Conservation (phyloP, 2,329 filamentous ascomycete species). For the Fusarium sambucinum region DNA sequence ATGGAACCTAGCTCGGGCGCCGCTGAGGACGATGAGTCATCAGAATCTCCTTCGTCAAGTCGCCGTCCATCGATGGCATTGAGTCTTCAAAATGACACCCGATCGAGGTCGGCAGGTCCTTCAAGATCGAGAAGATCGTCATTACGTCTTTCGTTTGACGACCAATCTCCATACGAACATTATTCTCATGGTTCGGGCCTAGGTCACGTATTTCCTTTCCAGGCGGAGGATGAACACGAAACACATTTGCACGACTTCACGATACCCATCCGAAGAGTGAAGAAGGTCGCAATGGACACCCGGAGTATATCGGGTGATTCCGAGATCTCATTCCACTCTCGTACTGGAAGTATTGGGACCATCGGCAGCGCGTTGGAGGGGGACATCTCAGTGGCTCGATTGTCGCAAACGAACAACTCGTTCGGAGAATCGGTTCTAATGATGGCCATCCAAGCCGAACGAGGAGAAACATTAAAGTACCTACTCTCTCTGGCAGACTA, state of each 20-base stretch:
- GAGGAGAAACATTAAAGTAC: slow-evolving; percentile 80
- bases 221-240: slow-evolving; percentile 64
- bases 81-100: slow-evolving; percentile 60
- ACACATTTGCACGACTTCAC: slow-evolving; percentile 47
- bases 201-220: slow-evolving; percentile 92
- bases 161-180: slow-evolving; percentile 56
- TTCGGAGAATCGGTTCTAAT: slow-evolving; percentile 87
- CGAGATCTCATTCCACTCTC: slow-evolving; percentile 83
- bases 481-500: slow-evolving; percentile 81
- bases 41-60: slow-evolving; percentile 56
- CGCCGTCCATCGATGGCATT: slow-evolving; percentile 62
- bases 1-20: slow-evolving; percentile 76
- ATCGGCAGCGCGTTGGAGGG: slow-evolving; percentile 80
- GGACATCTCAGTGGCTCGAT: slow-evolving; percentile 84
- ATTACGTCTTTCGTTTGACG: slow-evolving; percentile 51
- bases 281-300: slow-evolving; percentile 90
- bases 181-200: slow-evolving; percentile 71
- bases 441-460: slow-evolving; percentile 84
- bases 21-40: slow-evolving; percentile 59
- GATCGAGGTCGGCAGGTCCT: slow-evolving; percentile 30
- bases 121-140: slow-evolving; percentile 56
- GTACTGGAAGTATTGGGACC: slow-evolving; percentile 82
- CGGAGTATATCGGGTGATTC: slow-evolving; percentile 90
- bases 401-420: slow-evolving; percentile 77
- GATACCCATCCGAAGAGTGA: slow-evolving; percentile 65